Evolutionary conservation across 441 rosid species (phyloP).

Genomic region (California macrophylla): DNA sequence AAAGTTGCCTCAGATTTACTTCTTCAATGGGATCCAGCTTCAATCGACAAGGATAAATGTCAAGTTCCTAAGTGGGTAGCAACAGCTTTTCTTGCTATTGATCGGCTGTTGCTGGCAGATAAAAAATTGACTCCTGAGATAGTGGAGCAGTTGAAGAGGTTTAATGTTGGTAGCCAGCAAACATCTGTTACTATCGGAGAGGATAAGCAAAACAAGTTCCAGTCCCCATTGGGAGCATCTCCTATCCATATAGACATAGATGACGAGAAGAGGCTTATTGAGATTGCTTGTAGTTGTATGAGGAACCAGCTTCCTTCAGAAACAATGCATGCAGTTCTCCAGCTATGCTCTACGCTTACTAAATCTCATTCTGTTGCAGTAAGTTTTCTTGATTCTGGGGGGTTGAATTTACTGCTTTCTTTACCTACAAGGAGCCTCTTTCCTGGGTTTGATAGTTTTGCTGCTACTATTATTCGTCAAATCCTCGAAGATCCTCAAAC

Average conservation of each 20-base stretch:
- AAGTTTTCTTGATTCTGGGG: slow-evolving; percentile 79
- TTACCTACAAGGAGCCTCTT: slow-evolving; percentile 82
- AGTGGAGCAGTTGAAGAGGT: slow-evolving; percentile 61
- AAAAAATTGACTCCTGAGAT: slow-evolving; percentile 65
- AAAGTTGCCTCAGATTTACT: slow-evolving; percentile 67
- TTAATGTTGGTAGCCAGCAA: slow-evolving; percentile 35
- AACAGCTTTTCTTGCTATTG: slow-evolving; percentile 87
- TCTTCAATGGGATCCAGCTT: slow-evolving; percentile 60
- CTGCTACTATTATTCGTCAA: slow-evolving; percentile 83
- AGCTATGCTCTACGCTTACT: slow-evolving; percentile 85
- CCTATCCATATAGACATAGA: slow-evolving; percentile 40
- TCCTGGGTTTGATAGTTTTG: slow-evolving; percentile 86
- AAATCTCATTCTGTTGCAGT: slow-evolving; percentile 73
- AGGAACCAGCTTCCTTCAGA: slow-evolving; percentile 77
- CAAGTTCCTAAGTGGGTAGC: slow-evolving; percentile 92
- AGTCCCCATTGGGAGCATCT: slow-evolving; percentile 38
- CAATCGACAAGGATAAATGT: slow-evolving; percentile 35
- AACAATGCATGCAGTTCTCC: slow-evolving; percentile 86
- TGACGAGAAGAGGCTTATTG: slow-evolving; percentile 76
- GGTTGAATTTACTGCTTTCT: slow-evolving; percentile 65
- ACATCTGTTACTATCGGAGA: slow-evolving; percentile 51
- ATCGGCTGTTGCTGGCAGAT: slow-evolving; percentile 83
- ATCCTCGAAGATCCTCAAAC: slow-evolving; percentile 97
- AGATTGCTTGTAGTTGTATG: slow-evolving; percentile 79
- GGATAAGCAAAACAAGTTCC: slow-evolving; percentile 58